Percentiles rank a stretch among this genome's conserved stretches.
Evolutionary conservation across 225 moss, liverwort and hornwort genomes (phyloP).

Genomic region (Rhytidiadelphus loreus): DNA sequence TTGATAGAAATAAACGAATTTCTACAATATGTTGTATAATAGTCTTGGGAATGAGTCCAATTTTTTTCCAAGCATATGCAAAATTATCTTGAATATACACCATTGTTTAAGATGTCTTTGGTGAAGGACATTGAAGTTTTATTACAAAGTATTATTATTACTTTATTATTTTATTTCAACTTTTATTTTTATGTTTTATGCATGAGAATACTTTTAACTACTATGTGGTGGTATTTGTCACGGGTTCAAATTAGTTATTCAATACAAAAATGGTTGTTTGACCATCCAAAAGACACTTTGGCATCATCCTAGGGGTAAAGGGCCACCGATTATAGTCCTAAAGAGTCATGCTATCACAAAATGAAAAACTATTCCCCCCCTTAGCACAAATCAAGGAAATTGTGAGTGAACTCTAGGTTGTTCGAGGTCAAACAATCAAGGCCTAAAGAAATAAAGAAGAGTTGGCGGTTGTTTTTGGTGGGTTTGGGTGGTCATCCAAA

Average conservation of each 20-base stretch:
- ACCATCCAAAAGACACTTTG: background rate
- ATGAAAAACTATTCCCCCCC: accelerated
- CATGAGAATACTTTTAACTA: background rate
- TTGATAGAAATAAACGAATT: background rate
- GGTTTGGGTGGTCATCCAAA: background rate
- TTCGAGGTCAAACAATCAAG: background rate
- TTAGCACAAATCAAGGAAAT: accelerated
- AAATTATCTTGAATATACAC: background rate
- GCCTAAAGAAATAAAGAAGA: background rate
- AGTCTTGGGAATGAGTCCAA: accelerated
- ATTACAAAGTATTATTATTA: background rate
- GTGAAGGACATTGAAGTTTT: background rate
- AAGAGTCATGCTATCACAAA: accelerated
- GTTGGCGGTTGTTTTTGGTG: accelerated
- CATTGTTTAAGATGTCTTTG: background rate
- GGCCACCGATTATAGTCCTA: accelerated
- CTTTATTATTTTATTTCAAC: background rate
- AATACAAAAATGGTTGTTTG: background rate
- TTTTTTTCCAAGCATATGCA: background rate
- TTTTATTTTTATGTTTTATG: no score
- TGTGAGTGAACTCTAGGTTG: accelerated
- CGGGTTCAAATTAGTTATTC: accelerated
- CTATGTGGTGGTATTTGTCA: background rate
- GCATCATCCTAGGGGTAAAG: accelerated
- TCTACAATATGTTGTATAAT: accelerated